Evolutionary conservation across 192 early-diverging fungal species (phyloP).

Genomic region (Rhizophlyctis rosea): DNA sequence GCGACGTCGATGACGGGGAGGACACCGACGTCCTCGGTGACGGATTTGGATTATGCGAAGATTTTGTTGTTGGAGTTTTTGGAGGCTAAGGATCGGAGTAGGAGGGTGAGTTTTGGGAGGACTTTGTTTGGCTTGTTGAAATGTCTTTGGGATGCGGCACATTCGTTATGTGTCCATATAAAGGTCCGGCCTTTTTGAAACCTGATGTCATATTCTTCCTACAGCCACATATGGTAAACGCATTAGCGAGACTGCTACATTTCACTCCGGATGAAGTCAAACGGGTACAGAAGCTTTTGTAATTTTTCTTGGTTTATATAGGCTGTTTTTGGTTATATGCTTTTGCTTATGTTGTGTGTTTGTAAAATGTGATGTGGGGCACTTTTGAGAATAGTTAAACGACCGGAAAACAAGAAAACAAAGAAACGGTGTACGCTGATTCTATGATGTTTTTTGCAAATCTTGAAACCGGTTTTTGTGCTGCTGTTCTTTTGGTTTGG

Average conservation of each 20-base stretch:
- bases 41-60: constrained; percentile 73
- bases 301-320: too few species aligned
- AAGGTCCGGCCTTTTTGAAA: not conserved
- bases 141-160: not conserved
- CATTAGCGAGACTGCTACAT: constrained; percentile 62
- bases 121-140: constrained; percentile 4
- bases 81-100: constrained; percentile 67
- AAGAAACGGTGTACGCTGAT: too few species aligned
- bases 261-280: constrained; percentile 69
- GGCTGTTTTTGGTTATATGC: too few species aligned
- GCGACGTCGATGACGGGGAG: not conserved
- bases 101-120: constrained; percentile 37
- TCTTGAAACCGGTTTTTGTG: too few species aligned
- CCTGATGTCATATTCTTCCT: constrained; percentile 2
- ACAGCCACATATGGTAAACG: constrained; percentile 62
- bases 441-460: too few species aligned
- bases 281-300: constrained; percentile 40
- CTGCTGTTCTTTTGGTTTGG: too few species aligned
- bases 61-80: constrained; percentile 71
- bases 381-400: too few species aligned
- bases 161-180: not conserved
- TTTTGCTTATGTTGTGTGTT: too few species aligned
- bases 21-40: constrained; percentile 8
- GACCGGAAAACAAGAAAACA: too few species aligned
- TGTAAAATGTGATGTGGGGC: too few species aligned